Conservation (phyloP, 2,329 filamentous ascomycete genomes). For the Aphanocladium album region DNA sequence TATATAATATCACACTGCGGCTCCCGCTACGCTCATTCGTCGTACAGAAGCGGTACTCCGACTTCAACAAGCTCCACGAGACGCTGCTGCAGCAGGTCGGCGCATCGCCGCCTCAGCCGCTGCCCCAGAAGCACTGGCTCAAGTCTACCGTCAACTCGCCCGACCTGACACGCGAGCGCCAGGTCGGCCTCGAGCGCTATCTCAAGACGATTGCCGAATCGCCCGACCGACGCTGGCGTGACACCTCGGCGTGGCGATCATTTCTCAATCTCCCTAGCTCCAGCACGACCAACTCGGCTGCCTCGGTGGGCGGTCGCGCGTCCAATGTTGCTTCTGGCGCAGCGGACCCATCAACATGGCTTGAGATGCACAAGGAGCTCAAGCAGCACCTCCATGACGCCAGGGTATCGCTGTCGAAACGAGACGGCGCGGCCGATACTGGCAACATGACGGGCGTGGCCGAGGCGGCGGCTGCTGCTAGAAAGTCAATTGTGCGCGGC, state of each 20-base stretch:
- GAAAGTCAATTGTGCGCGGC: constrained; percentile 65
- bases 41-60: constrained; percentile 76
- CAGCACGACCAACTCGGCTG: constrained; percentile 43
- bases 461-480: constrained; percentile 69
- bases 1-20: constrained; percentile 73
- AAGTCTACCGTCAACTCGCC: constrained; percentile 65
- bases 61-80: constrained; percentile 65
- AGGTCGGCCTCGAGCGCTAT: constrained; percentile 64
- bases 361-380: constrained; percentile 70
- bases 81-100: constrained; percentile 56
- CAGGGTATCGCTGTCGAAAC: constrained; percentile 57
- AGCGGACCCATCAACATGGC: constrained; percentile 63
- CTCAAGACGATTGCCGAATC: constrained; percentile 65
- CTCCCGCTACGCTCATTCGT: constrained; percentile 72
- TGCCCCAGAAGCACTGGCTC: constrained; percentile 75
- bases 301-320: constrained; percentile 41
- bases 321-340: constrained; percentile 36
- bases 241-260: constrained; percentile 64
- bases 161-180: constrained; percentile 66
- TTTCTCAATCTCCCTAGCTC: constrained; percentile 66
- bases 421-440: constrained; percentile 50
- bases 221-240: constrained; percentile 71
- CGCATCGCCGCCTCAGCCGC: constrained; percentile 57
- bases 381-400: constrained; percentile 67
- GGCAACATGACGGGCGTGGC: constrained; percentile 39